phyloP scores from a whole-genome alignment of 164 flowering plant genomes.

The Litsea cubeba region DNA sequence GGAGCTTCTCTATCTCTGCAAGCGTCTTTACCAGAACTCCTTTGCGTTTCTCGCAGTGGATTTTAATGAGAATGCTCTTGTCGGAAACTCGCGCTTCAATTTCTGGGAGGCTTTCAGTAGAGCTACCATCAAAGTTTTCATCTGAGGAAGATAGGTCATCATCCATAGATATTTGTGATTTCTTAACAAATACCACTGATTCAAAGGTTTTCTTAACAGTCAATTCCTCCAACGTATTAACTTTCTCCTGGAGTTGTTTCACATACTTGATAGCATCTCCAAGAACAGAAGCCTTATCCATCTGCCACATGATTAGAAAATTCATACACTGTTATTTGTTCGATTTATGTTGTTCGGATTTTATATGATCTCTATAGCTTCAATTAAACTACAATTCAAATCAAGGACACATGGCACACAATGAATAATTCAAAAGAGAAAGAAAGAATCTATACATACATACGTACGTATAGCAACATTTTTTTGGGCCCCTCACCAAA shows the following conservation, averaged over 20 bases:
- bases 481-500: no score
- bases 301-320: conserved; percentile 31
- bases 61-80: conserved; percentile 56
- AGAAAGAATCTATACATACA: no score
- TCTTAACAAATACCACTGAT: conserved; percentile 64
- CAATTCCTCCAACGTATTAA: conserved; percentile 70
- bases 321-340: no score
- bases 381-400: no score
- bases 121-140: conserved; percentile 21
- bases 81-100: conserved; percentile 77
- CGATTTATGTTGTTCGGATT: no score
- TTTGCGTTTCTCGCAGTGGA: conserved; percentile 71
- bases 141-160: conserved; percentile 35
- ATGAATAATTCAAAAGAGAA: no score
- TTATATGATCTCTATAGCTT: no score
- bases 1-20: conserved; percentile 61
- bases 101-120: conserved; percentile 54
- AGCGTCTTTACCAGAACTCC: conserved; percentile 53
- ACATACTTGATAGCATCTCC: conserved; percentile 81
- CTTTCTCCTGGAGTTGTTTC: conserved; percentile 79
- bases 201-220: conserved; percentile 49
- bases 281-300: conserved; percentile 93
- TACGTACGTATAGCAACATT: no score
- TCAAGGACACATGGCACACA: no score
- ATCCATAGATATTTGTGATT: conserved; percentile 38